Evolutionary conservation across 371 early-diverging fungal genomes (phyloP).

Genomic region (Paraphysoderma sedebokerense): DNA sequence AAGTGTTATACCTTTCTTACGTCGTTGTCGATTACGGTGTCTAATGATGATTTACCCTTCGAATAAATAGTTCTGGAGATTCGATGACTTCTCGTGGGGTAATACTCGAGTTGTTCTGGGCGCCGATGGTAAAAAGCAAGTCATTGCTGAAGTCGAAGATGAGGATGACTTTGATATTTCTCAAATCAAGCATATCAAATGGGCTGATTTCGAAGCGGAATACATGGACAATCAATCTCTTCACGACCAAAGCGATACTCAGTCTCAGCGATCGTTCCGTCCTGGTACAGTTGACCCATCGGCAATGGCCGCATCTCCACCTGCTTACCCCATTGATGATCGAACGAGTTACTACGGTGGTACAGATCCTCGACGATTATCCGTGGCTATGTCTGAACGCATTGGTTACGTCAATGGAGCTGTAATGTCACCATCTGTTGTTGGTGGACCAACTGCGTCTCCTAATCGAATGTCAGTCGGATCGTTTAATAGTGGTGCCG

Average conservation of each 20-base stretch:
- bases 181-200: not conserved
- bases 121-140: constrained; percentile 1
- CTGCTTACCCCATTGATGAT: too few species aligned
- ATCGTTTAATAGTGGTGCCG: not conserved
- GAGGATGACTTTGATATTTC: constrained; percentile 1
- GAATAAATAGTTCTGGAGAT: constrained; percentile 97
- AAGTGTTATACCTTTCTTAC: too few species aligned
- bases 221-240: not conserved
- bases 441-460: too few species aligned
- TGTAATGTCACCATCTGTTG: too few species aligned
- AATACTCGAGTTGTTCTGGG: constrained; percentile 74
- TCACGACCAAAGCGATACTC: not conserved
- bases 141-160: not conserved
- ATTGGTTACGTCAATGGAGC: too few species aligned
- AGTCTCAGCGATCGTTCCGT: not conserved
- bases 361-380: too few species aligned
- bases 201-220: constrained; percentile 1
- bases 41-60: too few species aligned
- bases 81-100: constrained; percentile 97
- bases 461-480: not conserved
- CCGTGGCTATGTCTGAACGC: too few species aligned
- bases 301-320: too few species aligned
- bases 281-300: too few species aligned
- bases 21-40: too few species aligned
- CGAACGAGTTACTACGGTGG: too few species aligned